Percentiles rank a stretch among this genome's conserved stretches.
Evolutionary conservation across 2,329 filamentous ascomycete species (phyloP).

Genomic region (Didymella lethalis): DNA sequence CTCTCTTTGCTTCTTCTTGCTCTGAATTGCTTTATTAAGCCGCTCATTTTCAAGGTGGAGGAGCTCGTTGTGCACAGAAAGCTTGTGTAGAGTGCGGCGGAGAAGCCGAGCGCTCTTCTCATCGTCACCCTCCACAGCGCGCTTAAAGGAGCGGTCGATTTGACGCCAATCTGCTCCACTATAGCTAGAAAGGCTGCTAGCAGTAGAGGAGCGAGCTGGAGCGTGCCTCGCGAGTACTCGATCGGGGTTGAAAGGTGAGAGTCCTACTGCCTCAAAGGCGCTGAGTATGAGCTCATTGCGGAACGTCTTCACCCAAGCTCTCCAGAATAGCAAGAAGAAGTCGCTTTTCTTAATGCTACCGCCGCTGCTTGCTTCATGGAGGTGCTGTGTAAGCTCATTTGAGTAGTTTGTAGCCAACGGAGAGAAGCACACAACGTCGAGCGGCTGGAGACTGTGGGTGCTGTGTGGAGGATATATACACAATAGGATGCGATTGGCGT

Average conservation of each 20-base stretch:
- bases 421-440: constrained; percentile 1
- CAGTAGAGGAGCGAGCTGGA: no score
- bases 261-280: background rate
- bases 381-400: background rate
- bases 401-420: constrained; percentile 1
- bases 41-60: no score
- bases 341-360: background rate
- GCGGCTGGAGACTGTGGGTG: background rate
- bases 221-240: background rate
- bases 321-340: constrained; percentile 2
- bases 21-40: no score
- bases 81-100: no score
- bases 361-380: constrained; percentile 1
- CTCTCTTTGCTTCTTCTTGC: no score
- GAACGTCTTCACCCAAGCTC: background rate
- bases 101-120: no score
- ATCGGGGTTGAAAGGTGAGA: background rate
- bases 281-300: constrained; percentile 5
- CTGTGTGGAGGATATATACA: background rate
- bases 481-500: background rate
- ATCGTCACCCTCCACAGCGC: no score
- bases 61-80: no score
- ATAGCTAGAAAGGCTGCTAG: no score
- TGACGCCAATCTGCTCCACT: background rate
- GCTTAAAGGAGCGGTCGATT: background rate